Evolutionary conservation across 2,329 filamentous ascomycete genomes (phyloP).

Genomic region (Stachybotrys echinatus): DNA sequence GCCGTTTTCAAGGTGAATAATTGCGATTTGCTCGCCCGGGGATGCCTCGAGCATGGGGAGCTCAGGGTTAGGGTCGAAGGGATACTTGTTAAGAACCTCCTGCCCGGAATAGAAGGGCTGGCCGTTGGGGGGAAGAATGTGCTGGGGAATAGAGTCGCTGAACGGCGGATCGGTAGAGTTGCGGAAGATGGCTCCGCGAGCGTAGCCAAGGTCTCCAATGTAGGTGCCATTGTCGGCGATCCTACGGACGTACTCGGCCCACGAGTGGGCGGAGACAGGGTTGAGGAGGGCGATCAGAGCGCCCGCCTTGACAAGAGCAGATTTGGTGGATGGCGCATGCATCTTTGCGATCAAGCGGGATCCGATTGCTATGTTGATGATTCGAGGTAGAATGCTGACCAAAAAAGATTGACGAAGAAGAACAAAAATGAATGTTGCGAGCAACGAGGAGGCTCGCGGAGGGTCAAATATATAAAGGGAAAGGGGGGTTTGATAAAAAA

Average conservation of each 20-base stretch:
- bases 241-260: conserved; percentile 72
- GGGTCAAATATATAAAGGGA: not conserved
- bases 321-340: conserved; percentile 14
- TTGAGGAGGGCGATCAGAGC: conserved; percentile 24
- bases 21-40: conserved; percentile 58
- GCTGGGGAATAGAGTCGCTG: conserved; percentile 52
- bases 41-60: conserved; percentile 58
- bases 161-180: conserved; percentile 42
- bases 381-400: not conserved
- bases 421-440: not conserved
- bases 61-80: conserved; percentile 31
- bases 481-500: not conserved
- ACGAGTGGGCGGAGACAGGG: conserved; percentile 59
- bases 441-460: not conserved
- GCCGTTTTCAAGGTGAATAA: conserved; percentile 70
- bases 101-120: conserved; percentile 60
- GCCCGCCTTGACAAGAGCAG: conserved; percentile 4
- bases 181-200: conserved; percentile 64
- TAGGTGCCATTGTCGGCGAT: conserved; percentile 72
- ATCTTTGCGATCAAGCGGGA: not conserved
- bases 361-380: not conserved
- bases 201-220: conserved; percentile 64
- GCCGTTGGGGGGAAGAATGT: conserved; percentile 55
- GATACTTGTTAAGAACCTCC: conserved; percentile 43
- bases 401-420: not conserved